A percentile compares a stretch with the other conserved stretches of the same genome.
Evolutionary conservation across 768 basidiomycete genomes (phyloP).

Genomic region (Amanita brunnescens): DNA sequence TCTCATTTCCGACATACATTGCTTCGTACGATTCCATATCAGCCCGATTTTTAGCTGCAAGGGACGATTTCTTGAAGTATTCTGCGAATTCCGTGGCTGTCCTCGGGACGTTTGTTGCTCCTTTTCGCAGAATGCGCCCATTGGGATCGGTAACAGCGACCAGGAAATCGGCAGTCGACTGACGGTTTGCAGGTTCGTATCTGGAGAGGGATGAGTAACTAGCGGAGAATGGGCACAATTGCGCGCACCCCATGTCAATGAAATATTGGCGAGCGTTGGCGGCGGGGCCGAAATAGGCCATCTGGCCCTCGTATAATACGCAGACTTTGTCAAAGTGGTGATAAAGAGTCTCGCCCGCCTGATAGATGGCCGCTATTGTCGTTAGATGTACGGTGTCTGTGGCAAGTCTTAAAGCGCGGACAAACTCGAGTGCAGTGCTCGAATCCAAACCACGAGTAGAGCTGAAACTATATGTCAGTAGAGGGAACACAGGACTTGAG

Average conservation of each 20-base stretch:
- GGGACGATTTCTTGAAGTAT: slow-evolving; percentile 18
- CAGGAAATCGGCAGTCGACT: slow-evolving; percentile 59
- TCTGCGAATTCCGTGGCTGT: slow-evolving; percentile 43
- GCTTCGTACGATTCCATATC: slow-evolving; percentile 42
- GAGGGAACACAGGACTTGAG: neutral
- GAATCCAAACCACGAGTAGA: slow-evolving; percentile 58
- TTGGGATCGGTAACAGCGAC: slow-evolving; percentile 51
- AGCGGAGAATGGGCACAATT: neutral
- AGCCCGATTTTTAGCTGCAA: slow-evolving; percentile 15
- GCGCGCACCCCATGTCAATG: slow-evolving; percentile 44
- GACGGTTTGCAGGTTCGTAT: slow-evolving; percentile 47
- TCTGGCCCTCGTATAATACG: slow-evolving; percentile 64
- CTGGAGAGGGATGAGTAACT: neutral
- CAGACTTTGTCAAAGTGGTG: slow-evolving; percentile 64
- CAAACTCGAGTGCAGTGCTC: slow-evolving; percentile 67
- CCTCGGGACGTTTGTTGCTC: slow-evolving; percentile 21
- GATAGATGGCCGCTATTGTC: slow-evolving; percentile 76
- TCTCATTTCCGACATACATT: slow-evolving; percentile 35
- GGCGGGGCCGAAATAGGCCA: slow-evolving; percentile 69
- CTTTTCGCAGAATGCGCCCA: slow-evolving; percentile 33
- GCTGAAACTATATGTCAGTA: slow-evolving; percentile 23
- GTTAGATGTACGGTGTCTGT: slow-evolving; percentile 47
- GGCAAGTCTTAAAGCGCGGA: slow-evolving; percentile 52
- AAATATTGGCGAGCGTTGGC: slow-evolving; percentile 64
- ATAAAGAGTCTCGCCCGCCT: slow-evolving; percentile 66